phyloP scores from a whole-genome alignment of 108 stramenopile species.

The Nitzschia sp. region DNA sequence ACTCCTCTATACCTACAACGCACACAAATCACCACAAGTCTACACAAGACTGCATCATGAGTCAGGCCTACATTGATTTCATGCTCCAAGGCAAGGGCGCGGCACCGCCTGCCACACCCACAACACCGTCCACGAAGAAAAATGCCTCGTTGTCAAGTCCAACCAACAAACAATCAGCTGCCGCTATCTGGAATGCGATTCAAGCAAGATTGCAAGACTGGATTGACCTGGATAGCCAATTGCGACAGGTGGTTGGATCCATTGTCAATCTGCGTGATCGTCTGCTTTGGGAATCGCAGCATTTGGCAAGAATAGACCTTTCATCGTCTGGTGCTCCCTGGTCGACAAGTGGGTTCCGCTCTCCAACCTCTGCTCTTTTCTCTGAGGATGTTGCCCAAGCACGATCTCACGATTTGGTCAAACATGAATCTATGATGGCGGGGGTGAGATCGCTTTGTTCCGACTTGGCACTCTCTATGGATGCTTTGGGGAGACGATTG shows the following conservation, averaged over 20 bases:
- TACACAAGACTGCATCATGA: no score
- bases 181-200: constrained; percentile 48
- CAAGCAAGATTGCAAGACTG: constrained; percentile 59
- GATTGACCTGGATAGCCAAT: constrained; percentile 59
- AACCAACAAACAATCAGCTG: not conserved
- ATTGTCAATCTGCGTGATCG: constrained; percentile 65
- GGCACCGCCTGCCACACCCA: constrained; percentile 1
- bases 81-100: constrained; percentile 22
- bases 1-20: not conserved
- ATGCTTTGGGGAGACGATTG: constrained; percentile 66
- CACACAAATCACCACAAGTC: not conserved
- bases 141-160: not conserved
- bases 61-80: constrained; percentile 21
- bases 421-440: constrained; percentile 76
- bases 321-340: no score
- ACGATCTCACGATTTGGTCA: constrained; percentile 55
- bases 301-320: not conserved
- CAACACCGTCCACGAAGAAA: not conserved
- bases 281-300: constrained; percentile 43
- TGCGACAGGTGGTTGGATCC: constrained; percentile 48
- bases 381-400: constrained; percentile 56
- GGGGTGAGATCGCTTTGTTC: constrained; percentile 49
- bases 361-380: constrained; percentile 10
- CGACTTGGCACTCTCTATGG: constrained; percentile 54
- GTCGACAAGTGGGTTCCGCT: not conserved